phyloP scores from a whole-genome alignment of 257 asterid genomes.

The Cynanchum wilfordii region DNA sequence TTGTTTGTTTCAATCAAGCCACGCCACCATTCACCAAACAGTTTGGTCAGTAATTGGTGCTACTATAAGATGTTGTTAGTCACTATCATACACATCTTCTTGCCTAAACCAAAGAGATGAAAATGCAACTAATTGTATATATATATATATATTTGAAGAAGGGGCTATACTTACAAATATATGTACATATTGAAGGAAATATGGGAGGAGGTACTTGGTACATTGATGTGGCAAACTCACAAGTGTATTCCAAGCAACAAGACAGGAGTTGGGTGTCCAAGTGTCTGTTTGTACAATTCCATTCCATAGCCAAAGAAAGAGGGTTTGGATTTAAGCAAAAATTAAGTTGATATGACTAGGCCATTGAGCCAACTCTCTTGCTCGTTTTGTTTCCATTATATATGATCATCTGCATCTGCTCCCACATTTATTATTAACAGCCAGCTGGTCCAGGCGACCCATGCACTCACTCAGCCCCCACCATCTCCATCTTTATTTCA shows the following conservation, averaged over 20 bases:
- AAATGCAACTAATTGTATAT: too few relatives aligned
- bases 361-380: slow-evolving; percentile 4
- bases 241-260: not conserved
- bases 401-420: not conserved
- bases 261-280: slow-evolving; percentile 9
- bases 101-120: not conserved
- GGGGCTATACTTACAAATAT: too few relatives aligned
- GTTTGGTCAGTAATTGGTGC: not conserved
- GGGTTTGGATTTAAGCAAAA: slow-evolving; percentile 17
- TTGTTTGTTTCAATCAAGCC: too few relatives aligned
- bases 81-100: not conserved
- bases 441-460: slow-evolving; percentile 10
- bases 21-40: not conserved
- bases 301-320: not conserved
- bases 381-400: slow-evolving; percentile 8
- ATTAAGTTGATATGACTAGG: slow-evolving; percentile 14
- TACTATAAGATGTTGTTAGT: not conserved
- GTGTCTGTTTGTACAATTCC: not conserved
- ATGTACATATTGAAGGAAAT: too few relatives aligned
- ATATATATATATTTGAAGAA: too few relatives aligned
- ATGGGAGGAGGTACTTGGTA: too few relatives aligned
- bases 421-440: slow-evolving; percentile 6
- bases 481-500: slow-evolving; percentile 15
- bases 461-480: slow-evolving; percentile 9
- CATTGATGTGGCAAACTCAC: not conserved